A percentile compares a stretch with the other conserved stretches of the same genome.
phyloP scores from a whole-genome alignment of 1,139 yeast genomes.

The Lodderomyces metapsilosis region DNA sequence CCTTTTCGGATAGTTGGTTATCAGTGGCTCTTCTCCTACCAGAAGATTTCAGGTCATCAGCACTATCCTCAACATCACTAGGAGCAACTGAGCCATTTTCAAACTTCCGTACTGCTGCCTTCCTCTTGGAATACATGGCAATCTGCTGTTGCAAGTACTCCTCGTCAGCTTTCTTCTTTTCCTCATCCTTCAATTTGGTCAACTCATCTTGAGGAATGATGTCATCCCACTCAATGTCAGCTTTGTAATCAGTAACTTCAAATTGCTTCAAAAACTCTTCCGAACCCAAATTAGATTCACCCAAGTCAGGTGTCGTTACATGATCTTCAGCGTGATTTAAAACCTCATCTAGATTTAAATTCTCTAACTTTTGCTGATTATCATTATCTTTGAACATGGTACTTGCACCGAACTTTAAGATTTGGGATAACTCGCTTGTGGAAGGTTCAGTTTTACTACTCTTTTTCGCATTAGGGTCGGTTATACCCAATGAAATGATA shows the following conservation, averaged over 20 bases:
- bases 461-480: conserved; percentile 58
- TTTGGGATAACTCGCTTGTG: conserved; percentile 83
- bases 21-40: conserved; percentile 41
- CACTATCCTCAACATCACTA: conserved; percentile 21
- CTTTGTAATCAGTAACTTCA: conserved; percentile 97
- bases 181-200: conserved; percentile 85
- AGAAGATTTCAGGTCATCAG: conserved; percentile 16
- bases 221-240: conserved; percentile 99
- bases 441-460: conserved; percentile 62
- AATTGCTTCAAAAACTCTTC: conserved; percentile 96
- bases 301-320: conserved; percentile 91
- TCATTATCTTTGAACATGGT: conserved; percentile 94
- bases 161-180: conserved; percentile 82
- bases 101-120: conserved; percentile 65
- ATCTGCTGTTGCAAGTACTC: conserved; percentile 85
- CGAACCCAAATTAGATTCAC: conserved; percentile 95
- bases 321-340: conserved; percentile 97
- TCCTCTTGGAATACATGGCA: conserved; percentile 79
- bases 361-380: conserved; percentile 92
- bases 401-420: conserved; percentile 96
- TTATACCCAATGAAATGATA: conserved; percentile 91
- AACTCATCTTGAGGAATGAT: conserved; percentile 96
- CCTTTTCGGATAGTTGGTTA: conserved; percentile 75
- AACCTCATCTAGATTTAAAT: conserved; percentile 92
- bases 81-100: conserved; percentile 35